Evolutionary conservation across 345 rosid species (phyloP), one percentile per base, ranked within the genome.

Genomic region (Aquilaria yunnanensis): DNA sequence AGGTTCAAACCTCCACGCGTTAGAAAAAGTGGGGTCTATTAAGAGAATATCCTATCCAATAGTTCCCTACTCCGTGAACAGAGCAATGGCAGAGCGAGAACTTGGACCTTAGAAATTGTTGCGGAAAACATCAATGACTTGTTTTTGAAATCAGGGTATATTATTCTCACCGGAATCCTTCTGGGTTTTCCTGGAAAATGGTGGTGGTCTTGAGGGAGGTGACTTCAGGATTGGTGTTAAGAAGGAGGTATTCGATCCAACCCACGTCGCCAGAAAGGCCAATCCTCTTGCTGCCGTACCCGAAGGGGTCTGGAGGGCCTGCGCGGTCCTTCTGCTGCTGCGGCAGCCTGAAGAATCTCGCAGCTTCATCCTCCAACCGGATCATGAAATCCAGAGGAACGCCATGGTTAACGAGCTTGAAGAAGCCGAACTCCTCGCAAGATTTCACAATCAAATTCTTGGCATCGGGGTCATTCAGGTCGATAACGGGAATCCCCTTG

Each of bases 231-330:
- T 79, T 80, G 75, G 85, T 72, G 62, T 80, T 80, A 51, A 92
- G 83, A 23, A 92, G 89, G 64, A 92, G 77, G 64, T 79, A 79
- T 69, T 92, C 98, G 65, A 92, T 71, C 96, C 95, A 85, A 3
- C 98, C 98, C 16, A 87, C 79, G 73, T 92, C 96, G 47, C 91
- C 96, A 70, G 83, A 87, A 1, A 70, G 75, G 30, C 98, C 98
- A 54, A 92, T 92, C 59, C 72, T 66, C 70, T 82, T 89, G 79
- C 30, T 85, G 48, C 96, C 98, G 60, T 92, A 92, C 59, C 98
- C 98, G 43, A 82, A 89, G 51, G 96, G 98, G 70, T 76, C 74
- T n/a, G 96, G 89, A 7, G 95, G 96, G 16, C 96, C 85, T 13
- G 84, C 80, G 37, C 14, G 73, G 74, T 82, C 89, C 71, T 92